Base-by-base conservation (phyloP, 2,329 filamentous ascomycete genomes). In the Tolypocladium capitatum region DNA sequence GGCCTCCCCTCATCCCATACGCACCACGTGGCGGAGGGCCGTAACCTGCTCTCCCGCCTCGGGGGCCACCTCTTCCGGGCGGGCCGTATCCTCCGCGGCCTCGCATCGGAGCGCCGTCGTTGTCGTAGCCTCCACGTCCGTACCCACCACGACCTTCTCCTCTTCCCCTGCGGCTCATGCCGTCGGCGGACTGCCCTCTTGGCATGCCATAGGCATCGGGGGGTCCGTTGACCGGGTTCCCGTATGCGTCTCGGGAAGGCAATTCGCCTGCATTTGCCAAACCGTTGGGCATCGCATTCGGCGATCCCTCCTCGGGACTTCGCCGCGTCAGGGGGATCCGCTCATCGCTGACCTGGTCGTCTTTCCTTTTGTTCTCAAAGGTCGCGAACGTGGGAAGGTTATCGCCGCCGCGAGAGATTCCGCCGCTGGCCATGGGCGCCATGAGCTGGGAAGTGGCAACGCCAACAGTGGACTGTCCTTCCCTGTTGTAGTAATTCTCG, bases 401-500 rank as follows among this genome's bases (percentile, higher is more conserved):
- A 51, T 76, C 72, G 34, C 64, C 65, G 32, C 54, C 63, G 11
- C 73, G 68, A 5, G 67, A 74, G 32, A 78, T 74, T 36, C 72
- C 71, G 41, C 75, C 75, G 59, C 75, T 75, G 21, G 80, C 63
- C 42, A 76, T 67, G 9, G 80, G 75, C 46, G 81, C 67, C 20
- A 78, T 79, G 8, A 81, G 76, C 52, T 83, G 75, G 52, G 24
- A 18, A 5, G 73, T 67, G 31, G 68, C 61, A 42, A 58, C 51
- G 2, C 67, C 63, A 3, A 67, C 63, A 35, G 66, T 58, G 33
- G 72, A 61, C 51, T 78, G 73, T 34, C 70, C 74, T 64, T 84
- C 79, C 50, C 83, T 76, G 58, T 83, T 84, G 66, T 94, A 96
- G 63, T 84, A 96, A 60, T 90, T 92, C 58, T 92, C 82, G 28